Conservation (phyloP, 1,284 basidiomycete genomes). For the Cutaneotrichosporon sp. region DNA sequence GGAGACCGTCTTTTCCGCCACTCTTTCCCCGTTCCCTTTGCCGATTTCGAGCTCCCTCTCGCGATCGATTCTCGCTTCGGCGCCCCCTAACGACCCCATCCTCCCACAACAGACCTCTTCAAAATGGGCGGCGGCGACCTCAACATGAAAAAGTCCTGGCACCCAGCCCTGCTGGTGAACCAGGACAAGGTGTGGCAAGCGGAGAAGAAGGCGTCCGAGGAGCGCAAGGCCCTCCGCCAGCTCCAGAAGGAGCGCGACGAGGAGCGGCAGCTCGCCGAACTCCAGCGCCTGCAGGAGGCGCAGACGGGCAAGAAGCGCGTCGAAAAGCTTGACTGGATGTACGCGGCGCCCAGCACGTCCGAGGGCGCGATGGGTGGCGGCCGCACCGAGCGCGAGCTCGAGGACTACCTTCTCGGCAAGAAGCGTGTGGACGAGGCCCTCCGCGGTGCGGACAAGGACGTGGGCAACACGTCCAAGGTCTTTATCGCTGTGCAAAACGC, state of each 20-base stretch:
- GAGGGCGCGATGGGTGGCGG: conserved; percentile 65
- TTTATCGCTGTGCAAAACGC: conserved; percentile 93
- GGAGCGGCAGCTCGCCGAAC: conserved; percentile 92
- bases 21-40: too few species aligned
- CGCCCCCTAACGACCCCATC: not conserved
- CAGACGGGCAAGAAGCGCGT: conserved; percentile 91
- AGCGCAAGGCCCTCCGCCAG: conserved; percentile 97
- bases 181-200: conserved; percentile 99
- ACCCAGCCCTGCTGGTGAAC: conserved; percentile 95
- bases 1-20: too few species aligned
- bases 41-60: not conserved
- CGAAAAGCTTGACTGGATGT: conserved; percentile 99
- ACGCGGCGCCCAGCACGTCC: conserved; percentile 86
- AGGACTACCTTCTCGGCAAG: conserved; percentile 97
- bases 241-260: conserved; percentile 96
- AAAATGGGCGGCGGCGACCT: conserved; percentile 86
- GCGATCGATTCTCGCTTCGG: not conserved
- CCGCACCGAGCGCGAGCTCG: conserved; percentile 73
- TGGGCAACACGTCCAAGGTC: conserved; percentile 80
- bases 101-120: conserved; percentile 24
- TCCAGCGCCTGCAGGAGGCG: conserved; percentile 90
- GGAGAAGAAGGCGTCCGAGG: conserved; percentile 94
- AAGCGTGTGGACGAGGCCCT: conserved; percentile 96
- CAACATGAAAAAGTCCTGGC: conserved; percentile 87
- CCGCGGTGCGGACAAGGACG: conserved; percentile 80